Base-by-base conservation (phyloP, 176 grass and related monocot species). In the Oryza meyeriana region DNA sequence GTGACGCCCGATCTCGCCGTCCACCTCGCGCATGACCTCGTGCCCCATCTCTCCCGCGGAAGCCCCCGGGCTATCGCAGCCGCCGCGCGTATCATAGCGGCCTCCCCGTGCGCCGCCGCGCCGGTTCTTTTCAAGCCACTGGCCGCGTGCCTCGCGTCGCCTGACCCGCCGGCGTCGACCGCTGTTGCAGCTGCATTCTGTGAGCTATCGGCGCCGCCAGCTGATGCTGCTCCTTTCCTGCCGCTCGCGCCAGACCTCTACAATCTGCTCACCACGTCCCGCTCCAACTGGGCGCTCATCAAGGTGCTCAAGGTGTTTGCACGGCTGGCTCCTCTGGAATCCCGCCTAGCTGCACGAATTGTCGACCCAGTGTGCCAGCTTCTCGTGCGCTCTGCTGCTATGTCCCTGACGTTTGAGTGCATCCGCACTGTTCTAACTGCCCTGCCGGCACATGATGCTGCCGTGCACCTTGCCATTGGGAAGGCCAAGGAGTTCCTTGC, bases 301-400 rank as follows among this genome's bases (percentile, higher is more conserved):
- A 99, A 99, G 85, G 87, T 90, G 38, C 90, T 99, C 64, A 99
- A 99, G 87, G 85, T 99, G 71, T 91, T 99, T 69, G 77, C 91
- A 10, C 75, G 96, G 2, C 76, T 99, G 26, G 89, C 89, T 34
- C 90, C 92, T 6, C 77, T 93, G 1, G 96, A 98, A 47, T 84
- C 96, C 0, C 90, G 93, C 30, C 90, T 98, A 4, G 90, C 90
- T 0, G 78, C 78, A 45, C 61, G 90, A 16, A 87, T 98, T 40
- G 90, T 86, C 3, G 96, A 98, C 55, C 90, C 96, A 4, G 77
- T 95, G 71, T 95, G 93, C 79, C 87, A 95, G 68, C 91, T 95
- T 30, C 71, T 98, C 27, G 45, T 68, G 18, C 79, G 75, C 20
- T 95, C 90, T 12, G 9, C 80, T 10, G 96, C 93, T 47, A 83